Evolutionary conservation across 78 protist species (phyloP).

Genomic region (Tieghemostelium lacteum): DNA sequence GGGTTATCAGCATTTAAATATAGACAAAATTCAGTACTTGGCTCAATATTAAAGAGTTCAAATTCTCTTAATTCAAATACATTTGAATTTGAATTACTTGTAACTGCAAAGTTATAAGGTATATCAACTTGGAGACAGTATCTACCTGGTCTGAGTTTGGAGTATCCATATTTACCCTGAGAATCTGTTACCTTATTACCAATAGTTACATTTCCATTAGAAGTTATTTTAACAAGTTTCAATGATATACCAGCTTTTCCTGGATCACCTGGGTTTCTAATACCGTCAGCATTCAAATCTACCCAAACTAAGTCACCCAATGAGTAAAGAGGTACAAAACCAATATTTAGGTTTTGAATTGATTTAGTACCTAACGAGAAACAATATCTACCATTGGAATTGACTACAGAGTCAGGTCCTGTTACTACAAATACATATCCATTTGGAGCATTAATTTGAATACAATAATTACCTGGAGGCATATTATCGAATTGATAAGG

Average conservation of each 20-base stretch:
- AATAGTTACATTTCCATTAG: not conserved
- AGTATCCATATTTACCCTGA: conserved; percentile 18
- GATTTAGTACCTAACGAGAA: not conserved
- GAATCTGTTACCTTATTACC: not conserved
- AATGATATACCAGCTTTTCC: not conserved
- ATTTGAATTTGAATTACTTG: not conserved
- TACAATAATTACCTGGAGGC: conserved; percentile 21
- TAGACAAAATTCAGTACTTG: conserved; percentile 1
- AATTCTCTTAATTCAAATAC: too few species aligned
- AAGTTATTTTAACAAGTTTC: not conserved
- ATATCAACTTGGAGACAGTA: conserved; percentile 10
- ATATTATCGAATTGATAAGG: not conserved
- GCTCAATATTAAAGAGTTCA: too few species aligned
- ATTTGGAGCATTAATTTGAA: not conserved
- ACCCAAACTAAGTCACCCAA: conserved; percentile 4
- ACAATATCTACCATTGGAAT: not conserved
- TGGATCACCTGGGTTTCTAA: not conserved
- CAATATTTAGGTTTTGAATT: not conserved
- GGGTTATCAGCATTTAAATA: not conserved
- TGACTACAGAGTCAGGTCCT: conserved; percentile 1
- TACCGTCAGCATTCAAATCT: not conserved
- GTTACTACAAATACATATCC: not conserved
- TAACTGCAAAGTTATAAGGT: conserved; percentile 1
- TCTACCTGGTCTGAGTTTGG: conserved; percentile 3
- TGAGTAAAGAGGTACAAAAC: not conserved